These are phyloP conservation scores for Flammula alnicola DNA, from an alignment of 1,284 basidiomycete genomes.

Conservation along the genomic window DNA sequence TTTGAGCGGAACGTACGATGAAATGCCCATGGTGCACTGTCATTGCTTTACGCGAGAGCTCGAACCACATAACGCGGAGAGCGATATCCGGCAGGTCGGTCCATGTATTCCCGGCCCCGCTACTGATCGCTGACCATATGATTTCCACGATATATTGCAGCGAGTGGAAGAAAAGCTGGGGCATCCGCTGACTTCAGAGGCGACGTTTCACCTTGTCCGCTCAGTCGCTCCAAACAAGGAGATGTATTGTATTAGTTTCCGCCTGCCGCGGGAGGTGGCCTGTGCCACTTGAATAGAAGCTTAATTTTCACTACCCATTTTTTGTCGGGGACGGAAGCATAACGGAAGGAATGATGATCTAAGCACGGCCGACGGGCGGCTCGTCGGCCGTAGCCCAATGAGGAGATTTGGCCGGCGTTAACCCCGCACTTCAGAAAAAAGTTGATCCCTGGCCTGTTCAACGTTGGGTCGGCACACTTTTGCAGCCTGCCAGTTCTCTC, in stretches of 20 bases:
- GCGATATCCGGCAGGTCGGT: conserved; percentile 82
- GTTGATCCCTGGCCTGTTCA: conserved; percentile 26
- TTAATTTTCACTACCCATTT: conserved; percentile 2
- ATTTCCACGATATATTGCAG: conserved; percentile 55
- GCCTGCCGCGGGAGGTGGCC: conserved; percentile 70
- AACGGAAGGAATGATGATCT: conserved; percentile 12
- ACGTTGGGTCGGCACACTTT: conserved; percentile 16
- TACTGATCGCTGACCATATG: conserved; percentile 15
- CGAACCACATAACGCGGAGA: conserved; percentile 68
- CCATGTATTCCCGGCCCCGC: conserved; percentile 6
- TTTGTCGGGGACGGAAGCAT: neutral
- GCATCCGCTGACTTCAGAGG: conserved; percentile 54
- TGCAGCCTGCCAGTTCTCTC: conserved; percentile 12
- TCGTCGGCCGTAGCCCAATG: conserved; percentile 6
- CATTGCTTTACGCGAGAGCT: conserved; percentile 95
- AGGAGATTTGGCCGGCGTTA: conserved; percentile 21
- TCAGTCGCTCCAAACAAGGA: conserved; percentile 97
- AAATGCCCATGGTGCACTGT: conserved; percentile 92
- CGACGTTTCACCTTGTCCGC: conserved; percentile 79
- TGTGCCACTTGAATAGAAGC: conserved; percentile 33
- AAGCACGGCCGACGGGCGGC: conserved; percentile 10
- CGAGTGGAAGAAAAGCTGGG: conserved; percentile 77
- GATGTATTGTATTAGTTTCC: conserved; percentile 98
- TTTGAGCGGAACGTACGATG: conserved; percentile 49
- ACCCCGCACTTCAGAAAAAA: conserved; percentile 36